These are phyloP conservation scores for Flaveria robusta DNA, from an alignment of 129 eudicot species.

Conservation along the genomic window DNA sequence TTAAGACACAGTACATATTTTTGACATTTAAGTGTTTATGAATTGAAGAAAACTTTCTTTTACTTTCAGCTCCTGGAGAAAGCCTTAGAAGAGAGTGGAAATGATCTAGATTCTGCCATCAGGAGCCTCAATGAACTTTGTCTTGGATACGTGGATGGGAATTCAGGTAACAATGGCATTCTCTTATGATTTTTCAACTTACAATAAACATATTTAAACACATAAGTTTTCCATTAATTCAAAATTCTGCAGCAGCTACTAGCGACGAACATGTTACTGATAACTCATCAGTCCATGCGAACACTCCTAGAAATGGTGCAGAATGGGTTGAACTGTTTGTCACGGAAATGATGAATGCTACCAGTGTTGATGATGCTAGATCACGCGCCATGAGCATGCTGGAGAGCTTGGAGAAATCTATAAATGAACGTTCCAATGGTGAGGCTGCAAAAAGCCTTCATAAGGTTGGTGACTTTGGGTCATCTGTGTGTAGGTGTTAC, in stretches of 20 bases:
- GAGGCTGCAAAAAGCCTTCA: slow-evolving; percentile 58
- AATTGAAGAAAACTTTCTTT: background rate
- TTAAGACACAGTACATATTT: background rate
- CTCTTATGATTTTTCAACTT: slow-evolving; percentile 12
- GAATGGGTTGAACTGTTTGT: slow-evolving; percentile 92
- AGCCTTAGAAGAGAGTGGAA: slow-evolving; percentile 62
- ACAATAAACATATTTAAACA: background rate
- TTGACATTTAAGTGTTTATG: background rate
- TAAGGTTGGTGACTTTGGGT: slow-evolving; percentile 53
- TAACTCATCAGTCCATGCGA: slow-evolving; percentile 39
- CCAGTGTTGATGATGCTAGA: slow-evolving; percentile 83
- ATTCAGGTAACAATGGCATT: slow-evolving; percentile 40
- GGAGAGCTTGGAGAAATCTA: slow-evolving; percentile 74
- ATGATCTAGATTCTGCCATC: slow-evolving; percentile 70
- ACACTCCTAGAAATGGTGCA: slow-evolving; percentile 55
- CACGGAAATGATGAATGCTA: slow-evolving; percentile 72
- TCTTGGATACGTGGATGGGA: slow-evolving; percentile 46
- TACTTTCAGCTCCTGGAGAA: slow-evolving; percentile 61
- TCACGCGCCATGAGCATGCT: slow-evolving; percentile 69
- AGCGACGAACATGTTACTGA: slow-evolving; percentile 33
- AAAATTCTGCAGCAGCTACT: slow-evolving; percentile 39
- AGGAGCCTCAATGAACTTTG: slow-evolving; percentile 62
- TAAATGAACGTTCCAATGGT: slow-evolving; percentile 39
- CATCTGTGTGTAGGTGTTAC: background rate
- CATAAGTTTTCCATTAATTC: background rate